Conservation (phyloP, 768 basidiomycete genomes). For the Floccularia luteovirens region DNA sequence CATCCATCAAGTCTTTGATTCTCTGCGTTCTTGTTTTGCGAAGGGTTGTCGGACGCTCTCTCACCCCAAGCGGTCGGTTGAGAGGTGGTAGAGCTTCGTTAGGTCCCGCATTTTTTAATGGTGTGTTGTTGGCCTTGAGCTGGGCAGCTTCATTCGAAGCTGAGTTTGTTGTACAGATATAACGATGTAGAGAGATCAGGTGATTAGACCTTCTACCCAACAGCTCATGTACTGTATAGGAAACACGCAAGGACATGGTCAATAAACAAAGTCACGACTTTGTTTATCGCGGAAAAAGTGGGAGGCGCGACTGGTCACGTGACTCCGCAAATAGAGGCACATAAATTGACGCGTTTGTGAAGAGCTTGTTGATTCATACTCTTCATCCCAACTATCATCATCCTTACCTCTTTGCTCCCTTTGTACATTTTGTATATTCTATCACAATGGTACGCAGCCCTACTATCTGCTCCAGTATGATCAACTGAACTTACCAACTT, state of each 20-base stretch:
- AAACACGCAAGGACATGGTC: constrained; percentile 9
- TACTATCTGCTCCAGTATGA: not conserved
- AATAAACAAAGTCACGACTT: not conserved
- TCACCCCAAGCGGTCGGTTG: constrained; percentile 70
- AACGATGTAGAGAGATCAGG: constrained; percentile 6
- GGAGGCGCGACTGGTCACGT: constrained; percentile 20
- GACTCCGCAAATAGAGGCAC: constrained; percentile 19
- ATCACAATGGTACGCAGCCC: constrained; percentile 11
- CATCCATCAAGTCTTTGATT: constrained; percentile 63
- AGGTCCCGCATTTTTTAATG: constrained; percentile 3
- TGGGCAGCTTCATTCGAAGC: constrained; percentile 7
- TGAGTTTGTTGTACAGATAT: constrained; percentile 10
- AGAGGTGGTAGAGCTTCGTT: constrained; percentile 27
- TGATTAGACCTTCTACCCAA: constrained; percentile 4
- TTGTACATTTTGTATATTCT: constrained; percentile 3
- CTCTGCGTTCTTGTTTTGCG: constrained; percentile 52
- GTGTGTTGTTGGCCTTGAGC: not conserved
- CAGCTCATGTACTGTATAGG: constrained; percentile 9
- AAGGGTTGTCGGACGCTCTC: constrained; percentile 55
- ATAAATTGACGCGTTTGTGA: constrained; percentile 34
- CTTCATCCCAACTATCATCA: constrained; percentile 29
- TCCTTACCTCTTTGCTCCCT: constrained; percentile 7
- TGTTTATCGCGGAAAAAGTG: constrained; percentile 1
- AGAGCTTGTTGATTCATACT: constrained; percentile 22
- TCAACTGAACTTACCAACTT: constrained; percentile 1